A percentile compares a stretch with the other conserved stretches of the same genome.
Evolutionary conservation across 1,284 basidiomycete species (phyloP).

Genomic region (Pascua guehoae): DNA sequence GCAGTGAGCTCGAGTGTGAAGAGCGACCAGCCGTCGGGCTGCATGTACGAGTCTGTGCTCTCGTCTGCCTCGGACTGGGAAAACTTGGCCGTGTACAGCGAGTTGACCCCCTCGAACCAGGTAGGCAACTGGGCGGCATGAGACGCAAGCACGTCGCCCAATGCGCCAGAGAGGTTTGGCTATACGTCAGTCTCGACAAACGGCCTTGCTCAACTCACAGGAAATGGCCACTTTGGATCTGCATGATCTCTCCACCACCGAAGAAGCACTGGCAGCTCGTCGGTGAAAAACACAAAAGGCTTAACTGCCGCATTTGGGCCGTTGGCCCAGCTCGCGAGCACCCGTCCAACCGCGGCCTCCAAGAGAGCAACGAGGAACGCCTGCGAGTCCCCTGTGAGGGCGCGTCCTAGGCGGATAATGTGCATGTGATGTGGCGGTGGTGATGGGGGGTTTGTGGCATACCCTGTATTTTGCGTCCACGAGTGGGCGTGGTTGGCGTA

Average conservation of each 20-base stretch:
- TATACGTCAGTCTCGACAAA: neutral
- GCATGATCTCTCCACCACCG: constrained; percentile 37
- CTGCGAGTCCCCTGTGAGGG: constrained; percentile 13
- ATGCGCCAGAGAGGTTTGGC: constrained; percentile 10
- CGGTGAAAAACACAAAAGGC: constrained; percentile 27
- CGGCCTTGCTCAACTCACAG: constrained; percentile 20
- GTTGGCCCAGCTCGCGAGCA: neutral
- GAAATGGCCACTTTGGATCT: constrained; percentile 28
- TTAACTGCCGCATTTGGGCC: constrained; percentile 3
- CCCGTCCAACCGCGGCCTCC: constrained; percentile 4
- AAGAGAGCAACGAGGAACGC: constrained; percentile 14
- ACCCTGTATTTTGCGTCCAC: constrained; percentile 7
- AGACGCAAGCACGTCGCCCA: constrained; percentile 7
- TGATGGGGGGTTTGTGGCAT: constrained; percentile 6
- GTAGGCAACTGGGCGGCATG: constrained; percentile 3
- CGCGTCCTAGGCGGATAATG: constrained; percentile 11
- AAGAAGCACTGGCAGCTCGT: constrained; percentile 30
- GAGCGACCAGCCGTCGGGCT: constrained; percentile 39
- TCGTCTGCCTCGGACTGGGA: constrained; percentile 28
- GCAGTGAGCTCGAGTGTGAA: constrained; percentile 27
- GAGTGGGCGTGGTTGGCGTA: constrained; percentile 17
- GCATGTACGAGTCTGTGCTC: constrained; percentile 28
- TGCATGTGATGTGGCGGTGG: constrained; percentile 14
- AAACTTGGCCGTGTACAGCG: constrained; percentile 15
- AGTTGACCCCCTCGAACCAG: constrained; percentile 9